Conservation (phyloP, 768 basidiomycete species). For the Plicaturopsis crispa region DNA sequence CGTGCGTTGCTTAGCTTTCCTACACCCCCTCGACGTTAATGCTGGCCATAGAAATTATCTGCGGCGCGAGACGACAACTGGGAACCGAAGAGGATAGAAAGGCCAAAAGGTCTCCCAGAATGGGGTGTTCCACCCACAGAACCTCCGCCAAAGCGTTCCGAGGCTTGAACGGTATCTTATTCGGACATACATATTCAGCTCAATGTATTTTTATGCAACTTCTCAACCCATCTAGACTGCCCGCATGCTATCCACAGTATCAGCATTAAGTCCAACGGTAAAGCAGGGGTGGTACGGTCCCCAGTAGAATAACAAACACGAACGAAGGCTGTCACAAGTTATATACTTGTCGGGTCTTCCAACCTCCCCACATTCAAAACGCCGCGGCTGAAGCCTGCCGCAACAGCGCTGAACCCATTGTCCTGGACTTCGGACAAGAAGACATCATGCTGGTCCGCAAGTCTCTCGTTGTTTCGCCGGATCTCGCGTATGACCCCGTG, state of each 20-base stretch:
- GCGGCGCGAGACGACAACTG: slow-evolving; percentile 62
- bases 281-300: no score
- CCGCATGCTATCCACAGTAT: no score
- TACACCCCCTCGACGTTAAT: background rate
- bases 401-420: slow-evolving; percentile 63
- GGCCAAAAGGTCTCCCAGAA: slow-evolving; percentile 85
- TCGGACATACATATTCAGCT: slow-evolving; percentile 1
- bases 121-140: slow-evolving; percentile 83
- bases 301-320: slow-evolving; percentile 1
- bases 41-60: slow-evolving; percentile 49
- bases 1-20: slow-evolving; percentile 42
- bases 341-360: no score
- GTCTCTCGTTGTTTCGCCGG: slow-evolving; percentile 72
- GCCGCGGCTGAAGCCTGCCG: slow-evolving; percentile 63
- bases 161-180: background rate
- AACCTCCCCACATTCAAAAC: slow-evolving; percentile 39
- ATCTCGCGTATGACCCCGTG: slow-evolving; percentile 90
- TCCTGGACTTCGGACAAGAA: slow-evolving; percentile 73
- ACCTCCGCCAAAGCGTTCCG: slow-evolving; percentile 20
- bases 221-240: no score
- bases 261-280: no score
- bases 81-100: slow-evolving; percentile 79
- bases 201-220: slow-evolving; percentile 1
- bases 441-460: slow-evolving; percentile 77
- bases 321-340: no score